phyloP scores from a whole-genome alignment of 2,329 filamentous ascomycete genomes.

The Aspergillus spinulosporus region DNA sequence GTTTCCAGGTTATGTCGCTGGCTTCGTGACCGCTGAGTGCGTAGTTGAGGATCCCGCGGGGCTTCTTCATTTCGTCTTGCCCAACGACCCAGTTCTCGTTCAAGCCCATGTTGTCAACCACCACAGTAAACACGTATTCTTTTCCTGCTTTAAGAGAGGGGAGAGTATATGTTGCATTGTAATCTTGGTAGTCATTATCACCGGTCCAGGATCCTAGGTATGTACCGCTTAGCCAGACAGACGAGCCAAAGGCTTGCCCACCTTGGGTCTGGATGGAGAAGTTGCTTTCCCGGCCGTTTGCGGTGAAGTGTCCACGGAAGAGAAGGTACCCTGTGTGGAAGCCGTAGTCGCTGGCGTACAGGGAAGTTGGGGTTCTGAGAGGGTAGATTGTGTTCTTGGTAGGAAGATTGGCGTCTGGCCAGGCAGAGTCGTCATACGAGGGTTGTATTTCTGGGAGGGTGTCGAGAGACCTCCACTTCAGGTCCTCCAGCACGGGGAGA shows the following conservation, averaged over 20 bases:
- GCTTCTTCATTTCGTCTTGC: slow-evolving; percentile 58
- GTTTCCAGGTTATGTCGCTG: slow-evolving; percentile 51
- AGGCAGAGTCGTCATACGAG: slow-evolving; percentile 67
- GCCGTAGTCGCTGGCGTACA: slow-evolving; percentile 72
- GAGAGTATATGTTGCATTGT: slow-evolving; percentile 59
- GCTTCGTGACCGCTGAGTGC: slow-evolving; percentile 41
- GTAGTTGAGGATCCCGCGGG: slow-evolving; percentile 56
- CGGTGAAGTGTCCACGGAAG: slow-evolving; percentile 69
- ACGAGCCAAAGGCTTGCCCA: slow-evolving; percentile 66
- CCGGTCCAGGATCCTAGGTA: slow-evolving; percentile 67
- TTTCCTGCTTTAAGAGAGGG: slow-evolving; percentile 54
- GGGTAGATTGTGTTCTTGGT: slow-evolving; percentile 61
- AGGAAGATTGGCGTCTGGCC: slow-evolving; percentile 61
- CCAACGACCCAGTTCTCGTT: slow-evolving; percentile 66
- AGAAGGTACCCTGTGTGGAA: slow-evolving; percentile 69
- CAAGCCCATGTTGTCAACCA: slow-evolving; percentile 72
- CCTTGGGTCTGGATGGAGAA: slow-evolving; percentile 64
- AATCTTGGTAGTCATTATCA: slow-evolving; percentile 49
- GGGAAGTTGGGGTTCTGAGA: slow-evolving; percentile 63
- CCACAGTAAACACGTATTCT: slow-evolving; percentile 64
- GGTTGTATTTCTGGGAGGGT: slow-evolving; percentile 67
- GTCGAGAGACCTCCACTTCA: slow-evolving; percentile 70
- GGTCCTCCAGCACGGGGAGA: slow-evolving; percentile 58
- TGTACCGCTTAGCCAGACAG: slow-evolving; percentile 64
- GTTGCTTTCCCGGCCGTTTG: slow-evolving; percentile 59